phyloP scores from a whole-genome alignment of 768 basidiomycete species.

The Xerocomus spinulosus region DNA sequence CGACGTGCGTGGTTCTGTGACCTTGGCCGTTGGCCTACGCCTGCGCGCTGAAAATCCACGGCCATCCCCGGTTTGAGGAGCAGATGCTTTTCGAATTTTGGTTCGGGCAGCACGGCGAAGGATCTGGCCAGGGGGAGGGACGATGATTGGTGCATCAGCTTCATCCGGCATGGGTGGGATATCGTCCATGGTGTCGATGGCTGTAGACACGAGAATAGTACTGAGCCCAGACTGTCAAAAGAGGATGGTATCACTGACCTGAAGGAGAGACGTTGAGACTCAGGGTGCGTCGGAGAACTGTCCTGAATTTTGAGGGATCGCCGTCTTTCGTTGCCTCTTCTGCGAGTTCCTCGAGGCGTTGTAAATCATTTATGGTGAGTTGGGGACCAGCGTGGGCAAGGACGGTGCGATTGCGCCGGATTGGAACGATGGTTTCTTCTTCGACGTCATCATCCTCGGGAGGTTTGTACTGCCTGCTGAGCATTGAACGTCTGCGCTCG shows the following conservation, averaged over 20 bases:
- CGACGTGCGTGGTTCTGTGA: constrained; percentile 51
- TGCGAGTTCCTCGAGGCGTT: constrained; percentile 87
- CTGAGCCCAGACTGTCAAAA: constrained; percentile 20
- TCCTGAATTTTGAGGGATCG: constrained; percentile 77
- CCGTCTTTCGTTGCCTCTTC: constrained; percentile 83
- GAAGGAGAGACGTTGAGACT: constrained; percentile 83
- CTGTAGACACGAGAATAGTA: constrained; percentile 32
- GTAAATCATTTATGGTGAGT: constrained; percentile 90
- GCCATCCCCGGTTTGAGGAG: constrained; percentile 72
- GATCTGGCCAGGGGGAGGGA: constrained; percentile 80
- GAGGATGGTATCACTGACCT: constrained; percentile 49
- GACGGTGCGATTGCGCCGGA: constrained; percentile 65
- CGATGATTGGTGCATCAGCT: constrained; percentile 84
- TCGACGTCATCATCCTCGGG: constrained; percentile 71
- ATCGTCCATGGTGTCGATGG: constrained; percentile 63
- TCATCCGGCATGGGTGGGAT: constrained; percentile 70
- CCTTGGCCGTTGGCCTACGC: constrained; percentile 25
- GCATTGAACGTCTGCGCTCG: constrained; percentile 88
- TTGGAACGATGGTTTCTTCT: constrained; percentile 63
- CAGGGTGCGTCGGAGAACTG: constrained; percentile 76
- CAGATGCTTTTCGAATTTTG: constrained; percentile 84
- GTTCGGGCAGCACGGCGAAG: constrained; percentile 90
- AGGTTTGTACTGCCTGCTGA: constrained; percentile 90
- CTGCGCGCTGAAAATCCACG: constrained; percentile 63
- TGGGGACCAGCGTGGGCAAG: constrained; percentile 70